Evolutionary conservation across 1,284 basidiomycete genomes (phyloP).

Genomic region (Malassezia dermatis): DNA sequence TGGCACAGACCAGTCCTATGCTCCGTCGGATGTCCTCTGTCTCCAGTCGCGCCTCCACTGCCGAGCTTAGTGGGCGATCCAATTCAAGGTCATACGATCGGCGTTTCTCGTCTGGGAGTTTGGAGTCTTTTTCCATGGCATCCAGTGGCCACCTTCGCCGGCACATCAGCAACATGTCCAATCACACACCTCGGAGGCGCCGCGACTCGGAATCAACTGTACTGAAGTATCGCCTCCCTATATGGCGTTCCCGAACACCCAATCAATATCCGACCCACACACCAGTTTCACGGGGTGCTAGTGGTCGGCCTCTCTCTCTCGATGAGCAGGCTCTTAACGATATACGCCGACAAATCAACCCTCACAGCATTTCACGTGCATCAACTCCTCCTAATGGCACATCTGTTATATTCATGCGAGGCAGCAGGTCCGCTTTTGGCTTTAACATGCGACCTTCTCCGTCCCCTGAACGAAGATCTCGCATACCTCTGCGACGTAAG

Average conservation of each 20-base stretch:
- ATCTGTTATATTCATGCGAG: not conserved
- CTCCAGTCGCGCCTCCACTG: not conserved
- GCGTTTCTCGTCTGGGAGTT: conserved; percentile 2
- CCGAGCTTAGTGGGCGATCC: not conserved
- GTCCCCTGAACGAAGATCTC: not conserved
- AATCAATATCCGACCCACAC: not conserved
- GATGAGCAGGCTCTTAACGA: not conserved
- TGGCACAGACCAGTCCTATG: not conserved
- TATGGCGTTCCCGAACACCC: not conserved
- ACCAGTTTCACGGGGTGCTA: not conserved
- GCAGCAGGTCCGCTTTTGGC: not conserved
- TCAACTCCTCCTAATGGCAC: not conserved
- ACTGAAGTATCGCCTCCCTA: not conserved
- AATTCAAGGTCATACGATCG: not conserved
- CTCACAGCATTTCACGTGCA: not conserved
- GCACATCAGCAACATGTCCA: not conserved
- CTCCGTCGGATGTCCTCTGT: not conserved
- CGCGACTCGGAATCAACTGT: conserved; percentile 8
- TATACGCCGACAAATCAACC: not conserved
- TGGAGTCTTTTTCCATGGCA: not conserved
- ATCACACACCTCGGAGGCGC: not conserved
- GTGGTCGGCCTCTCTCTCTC: not conserved
- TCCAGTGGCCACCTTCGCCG: not conserved
- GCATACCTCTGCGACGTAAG: not conserved
- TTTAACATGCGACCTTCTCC: not conserved